Evolutionary conservation across 805 yeast species (phyloP), one percentile per base, ranked within the genome.

Genomic region (Nakazawaea laoshanensis): DNA sequence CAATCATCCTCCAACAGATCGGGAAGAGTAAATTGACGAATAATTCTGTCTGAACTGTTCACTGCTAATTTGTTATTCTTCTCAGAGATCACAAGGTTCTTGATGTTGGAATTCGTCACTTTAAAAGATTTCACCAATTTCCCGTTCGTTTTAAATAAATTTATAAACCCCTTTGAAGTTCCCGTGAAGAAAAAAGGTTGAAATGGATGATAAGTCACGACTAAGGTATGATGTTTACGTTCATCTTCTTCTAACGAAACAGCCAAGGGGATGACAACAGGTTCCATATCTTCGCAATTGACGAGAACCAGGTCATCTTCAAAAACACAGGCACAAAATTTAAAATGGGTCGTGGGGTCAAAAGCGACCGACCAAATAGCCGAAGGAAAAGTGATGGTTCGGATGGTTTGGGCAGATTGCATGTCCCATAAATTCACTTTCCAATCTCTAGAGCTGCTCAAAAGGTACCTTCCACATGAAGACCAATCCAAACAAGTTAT

Each of bases 361-460:
- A 79, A 48, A 33, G 59, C 57, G 7, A 83, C 76, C 44, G 62
- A 67, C 94, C 94, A 83, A 2, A 84, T 66, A 1, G 94, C 85
- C 0, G 81, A 72, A 33, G 76, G 80, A 43, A 84, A 77, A 29
- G 60, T 56, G 30, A 70, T 57, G 3, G 52, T 61, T 38, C 67
- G 59, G 28, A 63, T 48, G 32, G 71, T 61, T 30, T 49, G 39
- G 29, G 60, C 49, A 45, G 59, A 46, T 17, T 53, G 42, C 40
- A 88, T 53, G 55, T 86, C 95, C 95, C 96, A 88, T 19, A 87
- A 48, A 30, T 79, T 73, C 26, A 80, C 70, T 32, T 65, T 67
- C 92, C 95, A 87, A 52, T 89, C 96, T 45, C 86, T 73, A 0
- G 88, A 74, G 10, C 86, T 63, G 3, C 83, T 65, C 3, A 88